These are phyloP conservation scores for Parastagonospora avenae DNA, from an alignment of 2,329 filamentous ascomycete genomes.

Conservation along the genomic window DNA sequence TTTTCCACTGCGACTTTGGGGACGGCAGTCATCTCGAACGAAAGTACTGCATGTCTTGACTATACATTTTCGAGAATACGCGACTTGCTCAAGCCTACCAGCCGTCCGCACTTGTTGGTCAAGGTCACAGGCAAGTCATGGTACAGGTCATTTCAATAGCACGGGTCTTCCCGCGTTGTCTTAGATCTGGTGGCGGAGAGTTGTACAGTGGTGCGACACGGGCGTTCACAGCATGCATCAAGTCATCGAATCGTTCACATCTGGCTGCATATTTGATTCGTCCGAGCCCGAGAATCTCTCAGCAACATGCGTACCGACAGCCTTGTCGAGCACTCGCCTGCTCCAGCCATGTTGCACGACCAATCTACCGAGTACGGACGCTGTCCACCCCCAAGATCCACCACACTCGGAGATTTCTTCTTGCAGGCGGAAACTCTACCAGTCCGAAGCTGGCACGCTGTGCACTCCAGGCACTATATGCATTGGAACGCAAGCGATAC, in stretches of 20 bases:
- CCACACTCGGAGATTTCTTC: conserved; percentile 6
- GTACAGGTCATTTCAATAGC: background rate
- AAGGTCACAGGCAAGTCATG: conserved; percentile 4
- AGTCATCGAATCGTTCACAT: background rate
- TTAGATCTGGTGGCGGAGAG: conserved; percentile 18
- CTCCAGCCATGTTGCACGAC: conserved; percentile 16
- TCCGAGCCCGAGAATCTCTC: conserved; percentile 1
- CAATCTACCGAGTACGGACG: conserved; percentile 15
- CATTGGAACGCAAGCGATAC: conserved; percentile 3
- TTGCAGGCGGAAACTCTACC: background rate
- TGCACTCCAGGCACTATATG: background rate
- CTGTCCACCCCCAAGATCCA: conserved; percentile 11
- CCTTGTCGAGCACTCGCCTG: conserved; percentile 13
- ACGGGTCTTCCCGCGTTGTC: conserved; percentile 20
- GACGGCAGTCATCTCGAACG: too few species aligned
- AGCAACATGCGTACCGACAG: conserved; percentile 11
- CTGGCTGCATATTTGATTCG: conserved; percentile 9
- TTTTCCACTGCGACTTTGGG: too few species aligned
- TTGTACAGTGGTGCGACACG: conserved; percentile 7
- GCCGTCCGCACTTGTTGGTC: background rate
- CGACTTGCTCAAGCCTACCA: background rate
- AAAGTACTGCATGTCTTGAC: too few species aligned
- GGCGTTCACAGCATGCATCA: conserved; percentile 5
- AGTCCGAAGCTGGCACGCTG: background rate
- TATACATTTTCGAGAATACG: background rate